Conservation (phyloP, 2,329 filamentous ascomycete species). For the Sphaerulina musiva region DNA sequence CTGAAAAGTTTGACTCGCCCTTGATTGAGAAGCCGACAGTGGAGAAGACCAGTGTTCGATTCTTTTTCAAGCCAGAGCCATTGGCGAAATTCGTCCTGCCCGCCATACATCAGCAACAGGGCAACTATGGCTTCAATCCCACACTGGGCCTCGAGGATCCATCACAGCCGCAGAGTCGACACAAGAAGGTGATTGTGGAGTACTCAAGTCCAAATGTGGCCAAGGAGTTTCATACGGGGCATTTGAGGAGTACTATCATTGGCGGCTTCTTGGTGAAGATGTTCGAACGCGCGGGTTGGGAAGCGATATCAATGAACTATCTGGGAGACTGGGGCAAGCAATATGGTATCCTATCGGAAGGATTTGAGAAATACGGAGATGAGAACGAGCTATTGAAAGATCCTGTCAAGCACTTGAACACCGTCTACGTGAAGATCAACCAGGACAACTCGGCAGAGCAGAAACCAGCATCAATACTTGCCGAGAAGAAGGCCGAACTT, state of each 20-base stretch:
- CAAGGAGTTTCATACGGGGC: slow-evolving; percentile 71
- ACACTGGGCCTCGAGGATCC: slow-evolving; percentile 56
- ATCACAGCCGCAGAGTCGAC: slow-evolving; percentile 52
- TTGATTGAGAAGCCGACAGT: slow-evolving; percentile 63
- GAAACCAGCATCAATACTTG: slow-evolving; percentile 52
- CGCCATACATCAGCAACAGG: slow-evolving; percentile 57
- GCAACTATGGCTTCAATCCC: slow-evolving; percentile 58
- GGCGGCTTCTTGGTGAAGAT: slow-evolving; percentile 66
- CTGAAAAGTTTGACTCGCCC: slow-evolving; percentile 54
- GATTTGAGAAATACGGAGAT: slow-evolving; percentile 67
- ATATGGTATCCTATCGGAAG: slow-evolving; percentile 64
- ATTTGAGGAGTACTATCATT: slow-evolving; percentile 70
- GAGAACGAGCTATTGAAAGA: slow-evolving; percentile 65
- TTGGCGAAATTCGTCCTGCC: slow-evolving; percentile 63
- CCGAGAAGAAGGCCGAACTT: slow-evolving; percentile 39
- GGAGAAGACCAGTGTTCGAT: slow-evolving; percentile 65
- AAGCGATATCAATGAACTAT: slow-evolving; percentile 67
- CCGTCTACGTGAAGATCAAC: slow-evolving; percentile 73
- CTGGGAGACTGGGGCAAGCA: slow-evolving; percentile 75
- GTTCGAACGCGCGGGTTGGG: slow-evolving; percentile 62
- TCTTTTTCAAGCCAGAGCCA: slow-evolving; percentile 69
- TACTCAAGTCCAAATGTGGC: slow-evolving; percentile 84
- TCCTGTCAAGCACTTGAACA: slow-evolving; percentile 74
- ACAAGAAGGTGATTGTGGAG: slow-evolving; percentile 67
- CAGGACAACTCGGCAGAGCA: slow-evolving; percentile 58